Evolutionary conservation across 257 asterid species (phyloP), one percentile per base, ranked within the genome.

Genomic region (Nicotiana benthamiana): DNA sequence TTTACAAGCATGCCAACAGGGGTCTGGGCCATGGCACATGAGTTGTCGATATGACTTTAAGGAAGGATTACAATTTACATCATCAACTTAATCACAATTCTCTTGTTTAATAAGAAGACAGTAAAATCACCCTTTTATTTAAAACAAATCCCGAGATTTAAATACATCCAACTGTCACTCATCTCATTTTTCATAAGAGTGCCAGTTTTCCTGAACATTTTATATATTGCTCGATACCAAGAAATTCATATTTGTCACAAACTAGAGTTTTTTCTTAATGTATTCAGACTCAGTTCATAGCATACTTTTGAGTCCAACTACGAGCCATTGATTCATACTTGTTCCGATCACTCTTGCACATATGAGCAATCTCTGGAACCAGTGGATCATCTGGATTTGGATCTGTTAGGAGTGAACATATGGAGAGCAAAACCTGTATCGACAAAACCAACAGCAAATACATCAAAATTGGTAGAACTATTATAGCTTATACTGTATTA

Each of bases 321-420:
- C 98, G 91, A 27, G 97, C 97, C 97, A 84, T 90, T 1, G 95
- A 70, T 24, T 94, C 98, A 59, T 94, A 94, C 87, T 94, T 94
- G 86, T 88, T 57, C 43, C 48, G 86, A 54, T 94, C 97, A 13
- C 81, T 83, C 86, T 92, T 94, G 89, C 90, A 89, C 89, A 87
- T 90, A 22, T 94, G 97, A 68, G 97, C 98, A 34, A 91, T 94
- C 83, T 94, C 97, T 10, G 98, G 98, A 24, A 94, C 98, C 51
- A 92, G 46, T 4, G 98, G 98, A 79, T 94, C 98, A 75, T 94
- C 98, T 24, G 98, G 96, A 81, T 94, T 94, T 51, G 98, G 98
- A 85, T 94, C 96, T 2, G 97, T 92, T 18, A 94, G 92, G 88
- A 94, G 57, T 4, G 97, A 91, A 83, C 97, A 91, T 89, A 93